A percentile compares a stretch with the other conserved stretches of the same genome.
phyloP scores from a whole-genome alignment of 139 green algal species.

The Coelastrella sp. region DNA sequence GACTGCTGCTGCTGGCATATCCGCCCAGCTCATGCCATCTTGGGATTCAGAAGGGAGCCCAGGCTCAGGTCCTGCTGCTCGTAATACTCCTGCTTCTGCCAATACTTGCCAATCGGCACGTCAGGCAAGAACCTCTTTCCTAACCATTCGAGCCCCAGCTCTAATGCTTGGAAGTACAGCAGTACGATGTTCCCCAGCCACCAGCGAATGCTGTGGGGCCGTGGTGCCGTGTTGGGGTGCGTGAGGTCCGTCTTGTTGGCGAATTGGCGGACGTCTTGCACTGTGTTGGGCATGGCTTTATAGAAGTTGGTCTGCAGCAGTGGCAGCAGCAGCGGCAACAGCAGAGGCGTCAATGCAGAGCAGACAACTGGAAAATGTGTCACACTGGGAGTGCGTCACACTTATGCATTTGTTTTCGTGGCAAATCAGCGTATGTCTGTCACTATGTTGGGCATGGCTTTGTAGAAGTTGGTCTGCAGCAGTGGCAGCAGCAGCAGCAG shows the following conservation, averaged over 20 bases:
- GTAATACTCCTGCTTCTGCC: neutral
- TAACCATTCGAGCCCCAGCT: neutral
- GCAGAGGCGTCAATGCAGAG: neutral
- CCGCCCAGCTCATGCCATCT: neutral
- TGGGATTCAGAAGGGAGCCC: neutral
- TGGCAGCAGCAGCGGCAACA: neutral
- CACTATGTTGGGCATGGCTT: neutral
- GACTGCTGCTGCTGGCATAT: too few relatives aligned
- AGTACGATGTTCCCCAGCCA: constrained; percentile 7
- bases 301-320: constrained; percentile 7
- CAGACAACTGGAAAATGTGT: too few relatives aligned
- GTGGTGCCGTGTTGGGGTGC: neutral
- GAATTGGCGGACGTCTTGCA: neutral
- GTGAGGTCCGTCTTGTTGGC: neutral
- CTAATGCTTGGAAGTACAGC: neutral
- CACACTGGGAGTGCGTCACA: too few relatives aligned
- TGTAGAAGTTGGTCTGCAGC: constrained; percentile 8
- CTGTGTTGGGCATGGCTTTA: neutral
- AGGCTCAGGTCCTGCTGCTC: neutral
- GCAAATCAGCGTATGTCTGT: too few relatives aligned
- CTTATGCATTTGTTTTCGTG: too few relatives aligned
- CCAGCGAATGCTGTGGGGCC: constrained; percentile 27
- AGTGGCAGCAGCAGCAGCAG: neutral
- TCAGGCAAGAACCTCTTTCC: neutral
- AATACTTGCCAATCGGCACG: neutral